Evolutionary conservation across 371 early-diverging fungal species (phyloP).

Genomic region (Syncephalastrum sp.): DNA sequence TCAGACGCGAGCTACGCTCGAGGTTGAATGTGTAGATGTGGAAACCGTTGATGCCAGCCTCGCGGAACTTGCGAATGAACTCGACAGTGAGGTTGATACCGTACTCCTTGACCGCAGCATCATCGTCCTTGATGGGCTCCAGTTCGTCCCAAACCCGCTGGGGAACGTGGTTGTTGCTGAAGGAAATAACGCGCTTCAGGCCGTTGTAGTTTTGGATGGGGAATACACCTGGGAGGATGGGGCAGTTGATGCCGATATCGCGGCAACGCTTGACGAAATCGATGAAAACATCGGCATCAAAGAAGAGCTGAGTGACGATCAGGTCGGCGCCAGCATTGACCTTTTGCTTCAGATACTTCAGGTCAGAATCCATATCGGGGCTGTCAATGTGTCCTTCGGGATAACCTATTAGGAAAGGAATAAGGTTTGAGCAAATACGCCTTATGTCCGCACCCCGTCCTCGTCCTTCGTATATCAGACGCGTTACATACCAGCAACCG

Average conservation of each 20-base stretch:
- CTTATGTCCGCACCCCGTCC: background rate
- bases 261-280: slow-evolving; percentile 78
- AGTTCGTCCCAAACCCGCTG: slow-evolving; percentile 79
- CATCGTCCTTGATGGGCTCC: slow-evolving; percentile 94
- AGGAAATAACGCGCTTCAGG: slow-evolving; percentile 81
- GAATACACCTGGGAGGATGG: slow-evolving; percentile 95
- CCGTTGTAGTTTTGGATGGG: slow-evolving; percentile 91
- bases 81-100: slow-evolving; percentile 84
- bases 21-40: slow-evolving; percentile 92
- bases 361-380: slow-evolving; percentile 70
- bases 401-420: slow-evolving; percentile 46
- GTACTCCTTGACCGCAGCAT: slow-evolving; percentile 91
- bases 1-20: slow-evolving; percentile 80
- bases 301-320: slow-evolving; percentile 93
- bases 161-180: slow-evolving; percentile 87
- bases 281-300: slow-evolving; percentile 84
- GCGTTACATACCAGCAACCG: slow-evolving; percentile 75
- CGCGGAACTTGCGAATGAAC: slow-evolving; percentile 73
- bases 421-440: background rate
- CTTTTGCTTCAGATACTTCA: slow-evolving; percentile 81
- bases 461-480: background rate
- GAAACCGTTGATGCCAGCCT: slow-evolving; percentile 69
- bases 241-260: slow-evolving; percentile 76
- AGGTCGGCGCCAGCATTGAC: slow-evolving; percentile 91
- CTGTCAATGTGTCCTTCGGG: slow-evolving; percentile 90